Evolutionary conservation across 75 land plant genomes (phyloP).

Genomic region (Isoetes taiwanensis): DNA sequence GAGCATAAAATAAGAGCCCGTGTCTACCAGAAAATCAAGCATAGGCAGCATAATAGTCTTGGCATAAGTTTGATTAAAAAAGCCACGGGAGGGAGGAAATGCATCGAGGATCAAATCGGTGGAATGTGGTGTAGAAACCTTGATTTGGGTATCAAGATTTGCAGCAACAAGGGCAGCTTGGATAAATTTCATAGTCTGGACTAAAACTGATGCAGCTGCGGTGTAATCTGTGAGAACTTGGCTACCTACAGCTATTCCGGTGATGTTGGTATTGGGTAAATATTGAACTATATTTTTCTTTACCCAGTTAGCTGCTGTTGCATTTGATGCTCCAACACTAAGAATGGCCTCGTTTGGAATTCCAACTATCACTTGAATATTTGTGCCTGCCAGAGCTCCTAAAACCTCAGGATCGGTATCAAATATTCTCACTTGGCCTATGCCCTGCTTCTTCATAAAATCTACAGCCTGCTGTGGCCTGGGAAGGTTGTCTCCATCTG

Average conservation of each 20-base stretch:
- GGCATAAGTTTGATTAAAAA: constrained; percentile 40
- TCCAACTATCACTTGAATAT: constrained; percentile 55
- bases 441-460: constrained; percentile 41
- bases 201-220: constrained; percentile 32
- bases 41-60: constrained; percentile 38
- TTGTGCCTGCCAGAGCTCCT: constrained; percentile 41
- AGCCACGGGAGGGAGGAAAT: constrained; percentile 56
- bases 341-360: constrained; percentile 69
- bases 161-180: constrained; percentile 51
- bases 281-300: constrained; percentile 40
- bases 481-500: constrained; percentile 39
- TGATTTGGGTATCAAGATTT: constrained; percentile 40
- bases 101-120: constrained; percentile 29
- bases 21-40: constrained; percentile 49
- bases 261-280: constrained; percentile 53
- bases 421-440: constrained; percentile 61
- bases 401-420: constrained; percentile 56
- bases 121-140: constrained; percentile 43
- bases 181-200: constrained; percentile 43
- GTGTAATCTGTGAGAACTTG: constrained; percentile 49
- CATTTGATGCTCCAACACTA: constrained; percentile 42
- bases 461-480: constrained; percentile 52
- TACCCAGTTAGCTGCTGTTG: constrained; percentile 52
- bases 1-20: constrained; percentile 53
- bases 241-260: constrained; percentile 56